These are phyloP conservation scores for Penicillium thymicola DNA, from an alignment of 2,329 filamentous ascomycete genomes.

Conservation along the genomic window DNA sequence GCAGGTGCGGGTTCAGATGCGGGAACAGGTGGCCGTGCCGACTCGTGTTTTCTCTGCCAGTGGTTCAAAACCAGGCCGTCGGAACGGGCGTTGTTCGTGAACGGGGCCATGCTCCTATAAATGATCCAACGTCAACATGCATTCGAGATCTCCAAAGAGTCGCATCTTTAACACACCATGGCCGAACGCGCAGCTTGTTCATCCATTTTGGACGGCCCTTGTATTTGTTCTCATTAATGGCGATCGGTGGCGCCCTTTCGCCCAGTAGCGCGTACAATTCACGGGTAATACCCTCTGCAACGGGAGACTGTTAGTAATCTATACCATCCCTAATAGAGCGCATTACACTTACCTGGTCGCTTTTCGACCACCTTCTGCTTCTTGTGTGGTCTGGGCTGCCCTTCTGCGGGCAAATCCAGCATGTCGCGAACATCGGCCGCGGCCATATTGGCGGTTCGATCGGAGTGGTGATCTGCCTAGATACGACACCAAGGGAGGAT, in stretches of 20 bases:
- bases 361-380: slow-evolving; percentile 68
- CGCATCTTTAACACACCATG: slow-evolving; percentile 48
- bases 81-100: slow-evolving; percentile 72
- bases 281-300: slow-evolving; percentile 48
- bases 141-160: slow-evolving; percentile 54
- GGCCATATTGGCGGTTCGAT: slow-evolving; percentile 53
- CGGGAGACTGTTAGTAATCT: neutral
- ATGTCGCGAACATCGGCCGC: slow-evolving; percentile 85
- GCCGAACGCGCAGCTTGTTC: slow-evolving; percentile 43
- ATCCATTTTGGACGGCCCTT: slow-evolving; percentile 49
- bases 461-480: neutral
- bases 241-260: slow-evolving; percentile 51
- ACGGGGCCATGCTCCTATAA: slow-evolving; percentile 66
- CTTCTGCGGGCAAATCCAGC: slow-evolving; percentile 69
- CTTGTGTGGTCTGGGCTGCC: slow-evolving; percentile 62
- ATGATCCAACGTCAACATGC: slow-evolving; percentile 25
- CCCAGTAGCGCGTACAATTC: slow-evolving; percentile 52
- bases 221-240: slow-evolving; percentile 52
- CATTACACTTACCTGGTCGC: slow-evolving; percentile 48
- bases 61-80: slow-evolving; percentile 72
- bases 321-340: neutral
- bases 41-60: slow-evolving; percentile 68
- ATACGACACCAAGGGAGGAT: neutral
- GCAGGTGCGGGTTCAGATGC: slow-evolving; percentile 29
- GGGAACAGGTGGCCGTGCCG: slow-evolving; percentile 28